Evolutionary conservation across 306 rosid species (phyloP).

Genomic region (Prunus mume): DNA sequence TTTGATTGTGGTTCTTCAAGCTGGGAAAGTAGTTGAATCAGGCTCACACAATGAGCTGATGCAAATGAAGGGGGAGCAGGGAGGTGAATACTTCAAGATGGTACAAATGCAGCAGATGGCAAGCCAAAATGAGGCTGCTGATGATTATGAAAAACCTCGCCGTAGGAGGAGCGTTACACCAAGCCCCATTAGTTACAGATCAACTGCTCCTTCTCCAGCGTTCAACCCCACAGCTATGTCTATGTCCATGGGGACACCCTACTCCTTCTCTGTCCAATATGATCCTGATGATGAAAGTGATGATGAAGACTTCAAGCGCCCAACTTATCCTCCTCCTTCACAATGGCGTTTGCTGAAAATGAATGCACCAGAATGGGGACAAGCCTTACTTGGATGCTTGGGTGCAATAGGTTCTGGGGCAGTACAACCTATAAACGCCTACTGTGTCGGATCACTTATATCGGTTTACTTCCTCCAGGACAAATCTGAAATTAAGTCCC

Average conservation of each 20-base stretch:
- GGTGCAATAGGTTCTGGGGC: constrained; percentile 90
- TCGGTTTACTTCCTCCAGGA: constrained; percentile 62
- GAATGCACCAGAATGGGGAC: constrained; percentile 81
- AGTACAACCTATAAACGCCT: constrained; percentile 81
- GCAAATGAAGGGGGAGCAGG: constrained; percentile 48
- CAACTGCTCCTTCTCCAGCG: constrained; percentile 53
- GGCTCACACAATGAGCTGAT: constrained; percentile 71
- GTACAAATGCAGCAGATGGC: constrained; percentile 66
- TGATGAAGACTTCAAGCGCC: constrained; percentile 39
- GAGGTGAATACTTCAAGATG: constrained; percentile 71
- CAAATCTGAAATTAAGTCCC: constrained; percentile 42
- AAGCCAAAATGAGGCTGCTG: constrained; percentile 42
- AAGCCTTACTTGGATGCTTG: constrained; percentile 66
- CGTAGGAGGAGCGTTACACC: constrained; percentile 50
- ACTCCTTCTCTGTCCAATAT: constrained; percentile 66
- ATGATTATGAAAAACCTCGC: constrained; percentile 31
- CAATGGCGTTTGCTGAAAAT: constrained; percentile 69
- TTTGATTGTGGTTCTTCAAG: constrained; percentile 62
- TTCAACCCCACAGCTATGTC: constrained; percentile 57
- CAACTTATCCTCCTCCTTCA: constrained; percentile 59
- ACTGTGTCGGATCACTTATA: constrained; percentile 68
- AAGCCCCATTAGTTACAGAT: constrained; percentile 64
- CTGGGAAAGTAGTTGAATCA: constrained; percentile 62
- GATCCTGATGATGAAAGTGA: constrained; percentile 57
- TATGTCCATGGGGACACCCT: constrained; percentile 68